A percentile compares a stretch with the other conserved stretches of the same genome.
phyloP scores from a whole-genome alignment of 1,284 basidiomycete genomes.

The Pseudozyma tsukubaensis region DNA sequence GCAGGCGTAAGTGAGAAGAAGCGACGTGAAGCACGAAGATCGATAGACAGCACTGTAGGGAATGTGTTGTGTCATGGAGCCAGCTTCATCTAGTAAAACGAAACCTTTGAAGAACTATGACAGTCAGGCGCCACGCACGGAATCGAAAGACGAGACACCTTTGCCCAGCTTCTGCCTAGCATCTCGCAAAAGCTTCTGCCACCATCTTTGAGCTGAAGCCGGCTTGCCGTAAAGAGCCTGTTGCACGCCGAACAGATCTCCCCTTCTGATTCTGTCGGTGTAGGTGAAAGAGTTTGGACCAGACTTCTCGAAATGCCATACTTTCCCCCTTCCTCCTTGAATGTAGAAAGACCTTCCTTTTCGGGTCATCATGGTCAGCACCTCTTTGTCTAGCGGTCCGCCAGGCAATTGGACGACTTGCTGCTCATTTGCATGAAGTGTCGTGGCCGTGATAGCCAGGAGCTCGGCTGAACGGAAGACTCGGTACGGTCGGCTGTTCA shows the following conservation, averaged over 20 bases:
- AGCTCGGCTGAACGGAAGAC: not conserved
- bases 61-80: too few species aligned
- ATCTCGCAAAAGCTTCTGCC: not conserved
- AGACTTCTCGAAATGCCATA: constrained; percentile 6
- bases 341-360: constrained; percentile 1
- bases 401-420: constrained; percentile 1
- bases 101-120: too few species aligned
- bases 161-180: too few species aligned
- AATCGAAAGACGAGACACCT: too few species aligned
- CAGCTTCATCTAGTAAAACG: too few species aligned
- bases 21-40: too few species aligned
- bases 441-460: not conserved
- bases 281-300: not conserved
- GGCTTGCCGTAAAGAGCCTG: not conserved
- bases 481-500: not conserved
- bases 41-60: too few species aligned
- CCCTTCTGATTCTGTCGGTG: not conserved
- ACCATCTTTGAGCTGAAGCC: not conserved
- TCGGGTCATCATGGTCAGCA: not conserved
- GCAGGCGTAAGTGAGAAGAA: too few species aligned
- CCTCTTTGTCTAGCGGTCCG: not conserved
- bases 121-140: too few species aligned
- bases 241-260: not conserved
- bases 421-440: not conserved
- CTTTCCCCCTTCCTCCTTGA: not conserved